phyloP scores from a whole-genome alignment of 306 rosid genomes.

The Pyrus communis region DNA sequence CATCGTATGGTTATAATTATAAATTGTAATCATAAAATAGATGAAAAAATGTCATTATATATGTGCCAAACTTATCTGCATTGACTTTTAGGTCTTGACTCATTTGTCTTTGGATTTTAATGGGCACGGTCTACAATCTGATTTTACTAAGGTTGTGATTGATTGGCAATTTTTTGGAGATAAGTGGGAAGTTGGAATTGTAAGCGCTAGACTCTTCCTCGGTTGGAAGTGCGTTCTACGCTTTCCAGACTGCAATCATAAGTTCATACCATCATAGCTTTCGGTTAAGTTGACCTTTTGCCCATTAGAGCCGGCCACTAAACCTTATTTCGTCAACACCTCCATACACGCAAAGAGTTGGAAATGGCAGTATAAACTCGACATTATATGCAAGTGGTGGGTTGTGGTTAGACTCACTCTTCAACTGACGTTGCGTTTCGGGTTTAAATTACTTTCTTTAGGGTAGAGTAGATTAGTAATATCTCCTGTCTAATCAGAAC shows the following conservation, averaged over 20 bases:
- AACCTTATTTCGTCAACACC: not conserved
- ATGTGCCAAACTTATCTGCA: not conserved
- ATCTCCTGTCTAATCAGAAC: too few relatives aligned
- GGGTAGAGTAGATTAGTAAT: too few relatives aligned
- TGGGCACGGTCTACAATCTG: not conserved
- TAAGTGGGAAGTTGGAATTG: not conserved
- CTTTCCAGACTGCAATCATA: not conserved
- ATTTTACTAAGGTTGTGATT: not conserved
- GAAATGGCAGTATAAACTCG: not conserved
- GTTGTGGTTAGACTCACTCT: too few relatives aligned
- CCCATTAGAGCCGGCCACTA: not conserved
- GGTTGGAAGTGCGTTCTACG: not conserved
- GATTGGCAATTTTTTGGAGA: not conserved
- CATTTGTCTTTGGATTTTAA: not conserved
- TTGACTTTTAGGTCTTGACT: not conserved
- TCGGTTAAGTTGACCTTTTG: not conserved
- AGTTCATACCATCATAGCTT: not conserved
- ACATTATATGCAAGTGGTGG: not conserved
- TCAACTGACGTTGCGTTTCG: not conserved
- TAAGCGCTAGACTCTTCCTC: not conserved
- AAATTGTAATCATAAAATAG: not conserved
- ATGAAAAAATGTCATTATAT: not conserved
- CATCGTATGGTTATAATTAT: too few relatives aligned
- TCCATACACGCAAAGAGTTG: not conserved
- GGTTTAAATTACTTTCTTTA: not conserved